These are phyloP conservation scores for Diplocarpon mali DNA, from an alignment of 2,329 filamentous ascomycete genomes.

Conservation along the genomic window DNA sequence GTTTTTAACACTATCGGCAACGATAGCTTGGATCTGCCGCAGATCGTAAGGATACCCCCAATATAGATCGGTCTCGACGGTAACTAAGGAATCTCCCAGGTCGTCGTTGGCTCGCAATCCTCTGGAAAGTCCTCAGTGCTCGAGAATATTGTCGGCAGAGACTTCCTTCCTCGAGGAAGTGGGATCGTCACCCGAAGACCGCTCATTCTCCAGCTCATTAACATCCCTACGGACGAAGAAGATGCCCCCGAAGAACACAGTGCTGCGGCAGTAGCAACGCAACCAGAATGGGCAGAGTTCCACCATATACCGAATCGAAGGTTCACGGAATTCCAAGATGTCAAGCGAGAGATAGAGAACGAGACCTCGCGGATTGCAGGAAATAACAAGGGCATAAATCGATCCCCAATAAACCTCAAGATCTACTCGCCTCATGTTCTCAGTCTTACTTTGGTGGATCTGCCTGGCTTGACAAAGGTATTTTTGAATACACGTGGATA, in stretches of 20 bases:
- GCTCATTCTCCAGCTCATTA: slow-evolving; percentile 95
- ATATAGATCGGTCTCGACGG: slow-evolving; percentile 13
- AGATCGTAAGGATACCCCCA: slow-evolving; percentile 63
- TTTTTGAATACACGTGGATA: slow-evolving; percentile 7
- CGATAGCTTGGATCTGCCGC: slow-evolving; percentile 91
- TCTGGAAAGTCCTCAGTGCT: slow-evolving; percentile 97
- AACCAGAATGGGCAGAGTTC: slow-evolving; percentile 83
- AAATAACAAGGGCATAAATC: slow-evolving; percentile 96
- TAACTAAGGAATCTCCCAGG: slow-evolving; percentile 40
- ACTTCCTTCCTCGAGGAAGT: slow-evolving; percentile 91
- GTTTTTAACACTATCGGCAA: slow-evolving; percentile 99
- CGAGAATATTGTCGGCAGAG: slow-evolving; percentile 95
- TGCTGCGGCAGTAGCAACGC: slow-evolving; percentile 57
- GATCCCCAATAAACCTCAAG: slow-evolving; percentile 95
- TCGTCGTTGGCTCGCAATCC: slow-evolving; percentile 96
- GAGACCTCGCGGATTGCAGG: slow-evolving; percentile 92
- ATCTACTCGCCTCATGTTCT: slow-evolving; percentile 96
- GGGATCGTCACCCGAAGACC: slow-evolving; percentile 93
- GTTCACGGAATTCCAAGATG: slow-evolving; percentile 84
- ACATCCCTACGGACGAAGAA: slow-evolving; percentile 67
- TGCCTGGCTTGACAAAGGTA: slow-evolving; percentile 92
- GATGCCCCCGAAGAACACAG: slow-evolving; percentile 63
- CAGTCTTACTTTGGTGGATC: slow-evolving; percentile 89
- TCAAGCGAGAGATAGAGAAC: slow-evolving; percentile 93
- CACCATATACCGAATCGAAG: slow-evolving; percentile 84